phyloP scores from a whole-genome alignment of 768 basidiomycete species.

The Trametopsis cervina region DNA sequence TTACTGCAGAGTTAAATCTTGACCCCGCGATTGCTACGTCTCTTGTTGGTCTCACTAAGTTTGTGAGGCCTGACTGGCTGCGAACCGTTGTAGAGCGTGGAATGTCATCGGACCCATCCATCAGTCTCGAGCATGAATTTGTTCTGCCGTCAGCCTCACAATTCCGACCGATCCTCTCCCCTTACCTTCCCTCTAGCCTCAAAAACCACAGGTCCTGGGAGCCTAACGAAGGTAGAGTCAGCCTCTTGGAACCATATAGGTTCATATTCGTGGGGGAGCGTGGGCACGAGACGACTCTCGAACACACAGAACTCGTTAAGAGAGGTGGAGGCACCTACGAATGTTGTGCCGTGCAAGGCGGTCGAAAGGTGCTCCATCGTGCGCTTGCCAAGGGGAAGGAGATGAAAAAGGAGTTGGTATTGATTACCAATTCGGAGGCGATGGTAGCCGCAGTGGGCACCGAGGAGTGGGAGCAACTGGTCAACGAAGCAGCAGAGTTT shows the following conservation, averaged over 20 bases:
- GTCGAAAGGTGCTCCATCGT: slow-evolving; percentile 43
- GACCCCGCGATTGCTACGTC: slow-evolving; percentile 47
- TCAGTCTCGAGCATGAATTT: slow-evolving; percentile 44
- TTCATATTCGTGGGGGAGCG: slow-evolving; percentile 60
- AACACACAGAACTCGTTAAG: slow-evolving; percentile 46
- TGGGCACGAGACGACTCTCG: slow-evolving; percentile 38
- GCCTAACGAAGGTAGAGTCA: slow-evolving; percentile 54
- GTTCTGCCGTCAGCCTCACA: slow-evolving; percentile 44
- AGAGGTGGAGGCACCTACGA: slow-evolving; percentile 59
- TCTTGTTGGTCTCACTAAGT: slow-evolving; percentile 46
- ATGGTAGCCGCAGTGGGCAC: slow-evolving; percentile 45
- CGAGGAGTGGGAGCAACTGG: slow-evolving; percentile 48
- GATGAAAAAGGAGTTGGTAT: slow-evolving; percentile 36
- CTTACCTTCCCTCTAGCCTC: slow-evolving; percentile 38
- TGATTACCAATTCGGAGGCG: slow-evolving; percentile 43
- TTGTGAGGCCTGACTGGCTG: slow-evolving; percentile 68
- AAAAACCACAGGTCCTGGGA: slow-evolving; percentile 57
- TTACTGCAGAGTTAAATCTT: slow-evolving; percentile 44
- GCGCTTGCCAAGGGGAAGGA: slow-evolving; percentile 44
- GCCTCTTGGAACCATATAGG: slow-evolving; percentile 43
- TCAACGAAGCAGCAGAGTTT: slow-evolving; percentile 45
- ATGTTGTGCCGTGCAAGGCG: slow-evolving; percentile 46
- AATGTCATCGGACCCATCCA: not conserved
- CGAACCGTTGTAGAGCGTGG: slow-evolving; percentile 18
- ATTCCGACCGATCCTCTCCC: slow-evolving; percentile 52